Evolutionary conservation across 2,329 filamentous ascomycete genomes (phyloP), one percentile per base, ranked within the genome.

Genomic region (Lachnellula arida): DNA sequence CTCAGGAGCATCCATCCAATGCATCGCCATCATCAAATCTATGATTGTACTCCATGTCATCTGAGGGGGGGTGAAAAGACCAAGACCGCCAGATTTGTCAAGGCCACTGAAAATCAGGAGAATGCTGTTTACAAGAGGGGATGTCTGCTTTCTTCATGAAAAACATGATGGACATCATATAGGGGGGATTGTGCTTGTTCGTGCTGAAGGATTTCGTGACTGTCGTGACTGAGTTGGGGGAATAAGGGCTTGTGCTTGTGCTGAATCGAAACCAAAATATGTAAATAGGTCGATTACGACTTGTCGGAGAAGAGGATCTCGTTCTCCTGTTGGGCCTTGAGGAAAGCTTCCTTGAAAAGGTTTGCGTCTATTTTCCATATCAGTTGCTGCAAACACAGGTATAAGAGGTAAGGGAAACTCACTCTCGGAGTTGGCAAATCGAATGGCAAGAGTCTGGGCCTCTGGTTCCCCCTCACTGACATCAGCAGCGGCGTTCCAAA

Each of bases 371-470:
- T 4, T 51, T 51, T 40, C 34, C 37, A 40, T 62, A 63, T 74
- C 64, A 63, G 60, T 39, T 51, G 25, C 22, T 49, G 28, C 47
- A 50, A 23, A 32, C 32, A 1, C 23, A 49, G 17, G 19, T 42
- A 37, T 37, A 12, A 7, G 28, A 46, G 28, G 22, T 11, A 44
- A n/a, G 40, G 25, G 25, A 11, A 54, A 82, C 88, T 73, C 81
- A 96, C 91, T 97, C 73, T 99, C 94, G 66, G 89, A 87, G 81
- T 97, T 99, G 78, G 88, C 93, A 70, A 99, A 97, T 66, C 94
- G 91, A 69, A 99, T 97, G 63, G 94, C 94, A 69, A 99, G 82
- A 54, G 94, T 99, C 70, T 91, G 87, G 54, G 92, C 91, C 81
- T 99, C 94, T 62, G 94, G 89, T 79, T 97, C 93, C 60, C 94